These are phyloP conservation scores for Penicillium parvum DNA, from an alignment of 495 filamentous ascomycete species.

Conservation along the genomic window DNA sequence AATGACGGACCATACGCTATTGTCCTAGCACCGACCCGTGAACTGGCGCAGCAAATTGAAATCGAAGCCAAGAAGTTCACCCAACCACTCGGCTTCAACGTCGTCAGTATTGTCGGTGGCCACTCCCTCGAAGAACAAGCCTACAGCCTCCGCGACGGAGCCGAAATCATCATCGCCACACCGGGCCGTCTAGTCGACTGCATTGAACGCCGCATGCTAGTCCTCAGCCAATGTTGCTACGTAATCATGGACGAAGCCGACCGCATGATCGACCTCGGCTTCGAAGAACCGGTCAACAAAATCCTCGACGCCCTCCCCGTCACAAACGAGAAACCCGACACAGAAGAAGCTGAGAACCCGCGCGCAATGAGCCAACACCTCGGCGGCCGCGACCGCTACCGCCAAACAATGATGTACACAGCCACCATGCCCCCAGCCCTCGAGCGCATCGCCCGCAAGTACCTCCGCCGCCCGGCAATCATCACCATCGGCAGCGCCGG, in stretches of 20 bases:
- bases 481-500: slow-evolving; percentile 93
- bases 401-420: slow-evolving; percentile 99
- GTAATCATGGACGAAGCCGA: slow-evolving; percentile 99
- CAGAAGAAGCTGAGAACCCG: slow-evolving; percentile 87
- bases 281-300: slow-evolving; percentile 96
- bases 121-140: slow-evolving; percentile 94
- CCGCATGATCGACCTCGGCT: slow-evolving; percentile 98
- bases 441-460: slow-evolving; percentile 94
- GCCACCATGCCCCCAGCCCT: slow-evolving; percentile 95
- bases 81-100: slow-evolving; percentile 84
- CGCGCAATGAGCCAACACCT: slow-evolving; percentile 77
- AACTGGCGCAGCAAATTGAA: slow-evolving; percentile 97
- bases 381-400: slow-evolving; percentile 79
- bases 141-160: slow-evolving; percentile 87
- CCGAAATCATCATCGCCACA: slow-evolving; percentile 97
- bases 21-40: slow-evolving; percentile 95
- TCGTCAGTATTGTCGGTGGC: slow-evolving; percentile 95
- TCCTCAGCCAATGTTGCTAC: slow-evolving; percentile 95
- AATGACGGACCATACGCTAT: slow-evolving; percentile 96
- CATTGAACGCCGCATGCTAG: slow-evolving; percentile 87
- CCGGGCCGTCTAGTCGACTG: slow-evolving; percentile 96
- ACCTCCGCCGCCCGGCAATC: slow-evolving; percentile 87
- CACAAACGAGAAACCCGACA: slow-evolving; percentile 92
- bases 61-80: slow-evolving; percentile 93
- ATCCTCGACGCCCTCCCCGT: slow-evolving; percentile 97